Evolutionary conservation across 768 basidiomycete genomes (phyloP), one percentile per base, ranked within the genome.

Genomic region (Botryobasidium botryosum): DNA sequence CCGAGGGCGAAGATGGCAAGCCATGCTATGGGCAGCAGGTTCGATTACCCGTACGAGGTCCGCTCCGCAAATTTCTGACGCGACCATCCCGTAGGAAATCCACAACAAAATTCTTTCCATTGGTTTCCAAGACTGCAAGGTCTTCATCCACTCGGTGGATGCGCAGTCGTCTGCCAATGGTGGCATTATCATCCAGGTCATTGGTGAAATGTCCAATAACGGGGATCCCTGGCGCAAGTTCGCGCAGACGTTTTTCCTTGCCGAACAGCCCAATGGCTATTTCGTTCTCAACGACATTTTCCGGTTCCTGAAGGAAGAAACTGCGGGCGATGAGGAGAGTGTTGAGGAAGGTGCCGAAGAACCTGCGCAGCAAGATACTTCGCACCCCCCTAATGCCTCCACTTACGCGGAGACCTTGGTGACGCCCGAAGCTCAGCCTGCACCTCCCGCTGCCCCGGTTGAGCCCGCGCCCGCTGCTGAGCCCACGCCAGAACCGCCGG

Each of bases 231-330:
- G 94, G 94, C 77, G 81, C 58, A 99, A 97, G 67, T 99, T 99
- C 56, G 91, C 90, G 8, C 94, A 99, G 66, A 96, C 92, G 5
- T 97, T 99, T 68, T 97, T 99, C 82, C 79, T 99, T 44, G 94
- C 94, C 31, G 90, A 96, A 63, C 94, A 99, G 64, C 87, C 88
- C 12, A 94, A 92, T 54, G 94, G 94, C 35, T 99, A 97, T 68
- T 99, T 92, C 59, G 94, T 99, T 52, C 78, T 99, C 64, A 99
- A 99, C 64, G 94, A 99, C 67, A 96, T 97, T 68, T 99, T 97
- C 78, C 83, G 94, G 49, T 97, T 94, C 72, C 69, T 99, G 51
- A 96, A 94, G 68, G 94, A 96, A 65, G 90, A 96, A 58, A 66
- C 74, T 6, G 78, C 84, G 44, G 87, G 87, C 52, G 69, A 69